A percentile compares a stretch with the other conserved stretches of the same genome.
Evolutionary conservation across 2,329 filamentous ascomycete genomes (phyloP).

Genomic region (Diplodia corticola): DNA sequence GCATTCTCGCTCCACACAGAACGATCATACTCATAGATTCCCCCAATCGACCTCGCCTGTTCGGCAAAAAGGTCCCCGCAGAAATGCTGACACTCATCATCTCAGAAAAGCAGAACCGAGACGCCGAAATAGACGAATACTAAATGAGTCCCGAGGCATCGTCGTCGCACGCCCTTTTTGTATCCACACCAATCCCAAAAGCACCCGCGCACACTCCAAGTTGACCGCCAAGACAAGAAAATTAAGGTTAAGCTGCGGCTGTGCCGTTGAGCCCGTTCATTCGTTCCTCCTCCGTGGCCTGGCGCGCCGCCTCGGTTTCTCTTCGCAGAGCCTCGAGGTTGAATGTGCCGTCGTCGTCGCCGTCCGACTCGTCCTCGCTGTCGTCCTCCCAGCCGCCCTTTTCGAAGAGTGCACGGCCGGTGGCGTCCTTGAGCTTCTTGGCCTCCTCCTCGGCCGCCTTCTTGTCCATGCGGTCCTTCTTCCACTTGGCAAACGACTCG

Average conservation of each 20-base stretch:
- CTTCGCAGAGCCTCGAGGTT: slow-evolving; percentile 79
- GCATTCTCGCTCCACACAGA: slow-evolving; percentile 2
- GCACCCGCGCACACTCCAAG: background rate
- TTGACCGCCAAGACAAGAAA: background rate
- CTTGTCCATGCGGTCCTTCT: slow-evolving; percentile 90
- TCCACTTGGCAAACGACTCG: slow-evolving; percentile 95
- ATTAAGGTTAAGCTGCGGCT: background rate
- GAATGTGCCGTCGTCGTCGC: slow-evolving; percentile 66
- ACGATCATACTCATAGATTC: slow-evolving; percentile 1
- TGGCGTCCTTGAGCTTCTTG: slow-evolving; percentile 89
- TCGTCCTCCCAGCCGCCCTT: slow-evolving; percentile 84
- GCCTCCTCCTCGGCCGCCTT: slow-evolving; percentile 93
- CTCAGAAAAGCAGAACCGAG: background rate
- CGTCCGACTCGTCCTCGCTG: slow-evolving; percentile 61
- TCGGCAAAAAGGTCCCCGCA: slow-evolving; percentile 1
- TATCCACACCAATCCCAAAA: slow-evolving; percentile 13
- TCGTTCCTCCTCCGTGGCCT: slow-evolving; percentile 76
- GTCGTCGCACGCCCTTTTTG: slow-evolving; percentile 14
- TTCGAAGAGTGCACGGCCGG: slow-evolving; percentile 92
- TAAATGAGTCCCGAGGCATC: slow-evolving; percentile 7
- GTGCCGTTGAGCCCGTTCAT: slow-evolving; percentile 34
- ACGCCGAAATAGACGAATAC: slow-evolving; percentile 8
- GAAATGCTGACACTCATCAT: background rate
- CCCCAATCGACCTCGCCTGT: slow-evolving; percentile 5
- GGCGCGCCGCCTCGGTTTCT: slow-evolving; percentile 77